A percentile compares a stretch with the other conserved stretches of the same genome.
These are phyloP conservation scores for Tirmania nivea DNA, from an alignment of 495 filamentous ascomycete species.

Conservation along the genomic window DNA sequence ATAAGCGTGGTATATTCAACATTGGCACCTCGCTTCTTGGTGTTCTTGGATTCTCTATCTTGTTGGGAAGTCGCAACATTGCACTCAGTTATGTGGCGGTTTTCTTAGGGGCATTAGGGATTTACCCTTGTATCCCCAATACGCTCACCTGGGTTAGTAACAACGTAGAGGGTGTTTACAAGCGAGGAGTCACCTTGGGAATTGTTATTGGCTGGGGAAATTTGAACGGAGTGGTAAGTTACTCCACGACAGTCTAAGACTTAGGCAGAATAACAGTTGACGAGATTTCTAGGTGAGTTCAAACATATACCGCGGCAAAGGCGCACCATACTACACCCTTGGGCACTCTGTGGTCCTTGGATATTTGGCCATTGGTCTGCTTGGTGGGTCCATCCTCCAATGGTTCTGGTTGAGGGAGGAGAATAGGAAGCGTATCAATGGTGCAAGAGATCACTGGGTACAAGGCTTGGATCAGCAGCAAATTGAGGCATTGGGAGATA, in stretches of 20 bases:
- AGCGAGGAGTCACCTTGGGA: conserved; percentile 67
- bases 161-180: conserved; percentile 82
- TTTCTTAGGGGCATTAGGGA: conserved; percentile 72
- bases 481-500: conserved; percentile 45
- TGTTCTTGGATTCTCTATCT: conserved; percentile 58
- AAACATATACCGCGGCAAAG: conserved; percentile 28
- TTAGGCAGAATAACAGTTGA: not conserved
- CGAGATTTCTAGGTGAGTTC: conserved; percentile 7
- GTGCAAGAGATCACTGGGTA: conserved; percentile 36
- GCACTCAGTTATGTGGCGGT: conserved; percentile 59
- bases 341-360: conserved; percentile 34
- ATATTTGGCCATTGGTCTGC: conserved; percentile 37
- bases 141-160: conserved; percentile 78
- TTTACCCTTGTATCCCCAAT: conserved; percentile 83
- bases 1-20: conserved; percentile 61
- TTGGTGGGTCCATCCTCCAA: conserved; percentile 41
- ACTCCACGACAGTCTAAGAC: conserved; percentile 37
- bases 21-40: conserved; percentile 49
- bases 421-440: conserved; percentile 37
- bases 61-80: conserved; percentile 24
- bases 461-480: conserved; percentile 37
- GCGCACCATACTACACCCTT: conserved; percentile 30
- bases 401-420: conserved; percentile 40
- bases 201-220: conserved; percentile 90
- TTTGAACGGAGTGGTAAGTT: conserved; percentile 54